These are phyloP conservation scores for Achaetomium macrosporum DNA, from an alignment of 2,329 filamentous ascomycete genomes.

Conservation along the genomic window DNA sequence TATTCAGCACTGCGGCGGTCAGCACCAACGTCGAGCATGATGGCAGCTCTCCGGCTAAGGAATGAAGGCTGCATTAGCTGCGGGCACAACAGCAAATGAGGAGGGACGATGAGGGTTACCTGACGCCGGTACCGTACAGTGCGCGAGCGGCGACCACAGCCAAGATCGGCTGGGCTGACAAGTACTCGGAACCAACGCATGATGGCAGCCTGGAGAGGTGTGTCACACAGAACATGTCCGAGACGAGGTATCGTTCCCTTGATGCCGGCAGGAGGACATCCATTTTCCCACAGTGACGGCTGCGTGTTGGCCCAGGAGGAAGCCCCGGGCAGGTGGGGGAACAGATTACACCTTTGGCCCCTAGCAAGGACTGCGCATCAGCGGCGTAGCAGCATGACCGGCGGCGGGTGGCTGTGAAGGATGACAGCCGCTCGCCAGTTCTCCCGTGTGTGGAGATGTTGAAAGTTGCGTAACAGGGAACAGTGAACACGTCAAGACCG, in stretches of 20 bases:
- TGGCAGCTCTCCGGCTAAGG: conserved; percentile 9
- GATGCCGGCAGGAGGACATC: conserved; percentile 3
- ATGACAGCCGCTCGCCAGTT: background rate
- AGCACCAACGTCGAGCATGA: conserved; percentile 7
- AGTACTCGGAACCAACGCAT: conserved; percentile 13
- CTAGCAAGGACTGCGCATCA: conserved; percentile 1
- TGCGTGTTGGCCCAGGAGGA: conserved; percentile 17
- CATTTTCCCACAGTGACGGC: conserved; percentile 18
- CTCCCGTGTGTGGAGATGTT: background rate
- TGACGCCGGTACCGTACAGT: conserved; percentile 10
- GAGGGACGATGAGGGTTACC: background rate
- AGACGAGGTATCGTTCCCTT: conserved; percentile 14
- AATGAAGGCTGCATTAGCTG: conserved; percentile 17
- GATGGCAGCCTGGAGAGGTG: conserved; percentile 14
- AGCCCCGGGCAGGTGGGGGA: conserved; percentile 2
- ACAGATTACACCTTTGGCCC: background rate
- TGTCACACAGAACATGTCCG: conserved; percentile 13
- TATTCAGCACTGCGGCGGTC: conserved; percentile 20
- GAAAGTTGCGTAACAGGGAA: background rate
- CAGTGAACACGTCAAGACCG: too few relatives aligned
- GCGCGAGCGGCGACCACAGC: conserved; percentile 2
- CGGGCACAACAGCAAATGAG: conserved; percentile 13
- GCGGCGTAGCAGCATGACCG: conserved; percentile 7
- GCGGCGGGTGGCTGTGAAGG: background rate
- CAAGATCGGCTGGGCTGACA: background rate